These are phyloP conservation scores for Podila minutissima DNA, from an alignment of 192 early-diverging fungal species.

Conservation along the genomic window DNA sequence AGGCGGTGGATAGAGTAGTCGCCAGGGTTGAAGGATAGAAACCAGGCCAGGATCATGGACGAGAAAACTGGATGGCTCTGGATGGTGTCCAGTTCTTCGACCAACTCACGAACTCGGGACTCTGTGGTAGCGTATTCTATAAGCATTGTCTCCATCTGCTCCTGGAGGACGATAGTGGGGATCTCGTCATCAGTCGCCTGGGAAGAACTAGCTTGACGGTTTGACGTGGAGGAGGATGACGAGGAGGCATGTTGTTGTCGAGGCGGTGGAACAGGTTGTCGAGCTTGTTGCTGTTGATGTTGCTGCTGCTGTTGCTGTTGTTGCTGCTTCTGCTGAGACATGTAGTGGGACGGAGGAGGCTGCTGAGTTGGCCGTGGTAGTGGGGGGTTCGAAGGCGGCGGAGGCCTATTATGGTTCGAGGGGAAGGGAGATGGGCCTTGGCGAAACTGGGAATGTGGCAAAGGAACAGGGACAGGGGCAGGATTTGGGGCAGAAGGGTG, in stretches of 20 bases:
- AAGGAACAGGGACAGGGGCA: neutral
- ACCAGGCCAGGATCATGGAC: slow-evolving; percentile 40
- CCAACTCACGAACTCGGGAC: slow-evolving; percentile 28
- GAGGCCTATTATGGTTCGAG: slow-evolving; percentile 13
- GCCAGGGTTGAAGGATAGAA: slow-evolving; percentile 30
- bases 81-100: slow-evolving; percentile 46
- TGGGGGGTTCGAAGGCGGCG: slow-evolving; percentile 2
- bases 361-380: slow-evolving; percentile 12
- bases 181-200: slow-evolving; percentile 30
- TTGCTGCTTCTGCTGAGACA: slow-evolving; percentile 9
- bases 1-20: slow-evolving; percentile 24
- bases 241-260: neutral
- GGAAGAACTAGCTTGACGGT: neutral
- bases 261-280: neutral
- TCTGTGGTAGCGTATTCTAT: slow-evolving; percentile 36
- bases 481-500: neutral
- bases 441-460: neutral
- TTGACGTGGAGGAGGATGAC: neutral
- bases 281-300: neutral
- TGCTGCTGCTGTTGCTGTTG: neutral
- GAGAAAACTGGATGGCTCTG: slow-evolving; percentile 36
- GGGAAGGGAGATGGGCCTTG: neutral
- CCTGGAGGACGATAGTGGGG: slow-evolving; percentile 43
- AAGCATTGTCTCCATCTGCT: slow-evolving; percentile 44
- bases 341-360: neutral